Evolutionary conservation across 2,329 filamentous ascomycete species (phyloP).

Genomic region (Penicillium sumatraense): DNA sequence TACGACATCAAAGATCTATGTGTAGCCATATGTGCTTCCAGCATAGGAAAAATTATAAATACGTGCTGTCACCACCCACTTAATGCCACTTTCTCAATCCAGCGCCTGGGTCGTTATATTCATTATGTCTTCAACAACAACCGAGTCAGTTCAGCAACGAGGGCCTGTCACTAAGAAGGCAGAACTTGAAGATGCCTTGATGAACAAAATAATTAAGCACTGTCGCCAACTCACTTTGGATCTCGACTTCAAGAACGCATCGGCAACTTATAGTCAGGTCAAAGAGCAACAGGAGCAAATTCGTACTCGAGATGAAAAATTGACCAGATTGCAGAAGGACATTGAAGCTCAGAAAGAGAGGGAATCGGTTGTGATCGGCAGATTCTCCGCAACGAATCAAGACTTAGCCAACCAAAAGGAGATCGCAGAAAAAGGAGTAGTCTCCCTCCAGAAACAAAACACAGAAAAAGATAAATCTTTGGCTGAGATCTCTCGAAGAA

Average conservation of each 20-base stretch:
- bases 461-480: too few relatives aligned
- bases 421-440: constrained; percentile 6
- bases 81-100: constrained; percentile 5
- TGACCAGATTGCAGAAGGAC: constrained; percentile 4
- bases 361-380: constrained; percentile 5
- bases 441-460: background rate
- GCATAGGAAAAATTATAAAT: constrained; percentile 8
- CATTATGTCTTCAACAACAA: constrained; percentile 11
- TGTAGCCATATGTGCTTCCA: constrained; percentile 6
- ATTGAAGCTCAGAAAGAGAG: constrained; percentile 10
- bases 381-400: constrained; percentile 9
- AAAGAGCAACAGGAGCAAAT: constrained; percentile 9
- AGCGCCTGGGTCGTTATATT: constrained; percentile 5
- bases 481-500: too few relatives aligned
- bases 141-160: constrained; percentile 2
- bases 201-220: constrained; percentile 11
- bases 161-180: constrained; percentile 1
- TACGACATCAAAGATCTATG: background rate
- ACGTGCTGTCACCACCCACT: background rate
- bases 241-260: constrained; percentile 10
- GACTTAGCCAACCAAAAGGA: constrained; percentile 5
- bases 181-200: constrained; percentile 9
- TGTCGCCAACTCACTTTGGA: constrained; percentile 8
- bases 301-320: constrained; percentile 6
- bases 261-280: constrained; percentile 8